A percentile compares a stretch with the other conserved stretches of the same genome.
Evolutionary conservation across 306 rosid species (phyloP).

Genomic region (Vigna nakashimae): DNA sequence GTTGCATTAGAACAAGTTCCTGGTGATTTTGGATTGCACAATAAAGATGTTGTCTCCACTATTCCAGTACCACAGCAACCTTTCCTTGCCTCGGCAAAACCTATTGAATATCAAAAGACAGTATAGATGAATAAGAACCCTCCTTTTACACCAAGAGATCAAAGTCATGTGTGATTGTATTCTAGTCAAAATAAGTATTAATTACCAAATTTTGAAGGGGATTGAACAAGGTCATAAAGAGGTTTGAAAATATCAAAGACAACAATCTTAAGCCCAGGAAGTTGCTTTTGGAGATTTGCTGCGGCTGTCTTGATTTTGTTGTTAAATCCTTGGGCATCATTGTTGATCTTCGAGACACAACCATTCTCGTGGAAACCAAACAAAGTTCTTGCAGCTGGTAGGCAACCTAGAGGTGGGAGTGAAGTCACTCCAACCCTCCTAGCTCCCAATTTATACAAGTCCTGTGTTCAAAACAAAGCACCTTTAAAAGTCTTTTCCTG

Average conservation of each 20-base stretch:
- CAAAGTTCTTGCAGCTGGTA: constrained; percentile 66
- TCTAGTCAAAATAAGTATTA: constrained; percentile 6
- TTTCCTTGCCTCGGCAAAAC: constrained; percentile 72
- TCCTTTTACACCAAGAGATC: neutral
- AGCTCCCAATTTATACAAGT: constrained; percentile 72
- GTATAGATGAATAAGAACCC: neutral
- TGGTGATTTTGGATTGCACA: constrained; percentile 71
- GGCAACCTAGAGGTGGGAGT: constrained; percentile 88
- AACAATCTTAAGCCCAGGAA: constrained; percentile 69
- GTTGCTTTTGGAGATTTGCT: constrained; percentile 64
- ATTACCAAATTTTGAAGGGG: constrained; percentile 79
- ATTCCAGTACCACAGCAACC: constrained; percentile 88
- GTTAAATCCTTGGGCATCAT: constrained; percentile 71
- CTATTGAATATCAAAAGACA: constrained; percentile 36
- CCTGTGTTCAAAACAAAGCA: constrained; percentile 51
- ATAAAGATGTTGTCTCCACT: constrained; percentile 68
- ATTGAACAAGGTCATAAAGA: constrained; percentile 61
- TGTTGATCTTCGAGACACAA: constrained; percentile 65
- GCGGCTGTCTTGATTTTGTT: constrained; percentile 66
- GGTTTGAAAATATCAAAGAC: constrained; percentile 77
- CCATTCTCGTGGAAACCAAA: constrained; percentile 66
- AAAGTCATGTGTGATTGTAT: neutral
- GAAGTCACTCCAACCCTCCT: constrained; percentile 85
- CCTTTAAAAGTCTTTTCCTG: neutral
- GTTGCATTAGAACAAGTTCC: constrained; percentile 86